Evolutionary conservation across 768 basidiomycete genomes (phyloP), one percentile per base, ranked within the genome.

Genomic region (Psilocybe azurescens): DNA sequence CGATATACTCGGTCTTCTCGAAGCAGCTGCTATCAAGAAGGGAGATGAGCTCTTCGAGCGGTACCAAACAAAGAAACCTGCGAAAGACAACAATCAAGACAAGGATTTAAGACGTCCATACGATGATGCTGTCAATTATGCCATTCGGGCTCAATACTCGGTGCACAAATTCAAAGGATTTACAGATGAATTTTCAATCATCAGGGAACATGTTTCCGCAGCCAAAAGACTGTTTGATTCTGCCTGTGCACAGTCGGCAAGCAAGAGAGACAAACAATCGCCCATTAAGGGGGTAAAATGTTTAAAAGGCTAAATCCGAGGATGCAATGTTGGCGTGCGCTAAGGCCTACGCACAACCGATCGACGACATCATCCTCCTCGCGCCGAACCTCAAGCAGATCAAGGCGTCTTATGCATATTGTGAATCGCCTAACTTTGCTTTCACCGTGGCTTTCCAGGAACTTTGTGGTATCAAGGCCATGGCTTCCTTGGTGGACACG

Each of bases 351-450:
- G 67, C 59, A 5, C 28, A 67, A 65, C 74, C 70, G 38, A 72
- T 77, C 11, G 62, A 60, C 1, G 71, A 53, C 32, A 70, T 76
- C 0, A 7, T 41, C 41, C 70, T 75, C 13, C 70, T 72, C 53
- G 69, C 48, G n/a, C 11, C 6, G 53, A 76, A 78, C 41, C 49
- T 81, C 20, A 76, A 81, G 6, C 73, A 81, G 52, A 66, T 88
- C 24, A 87, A 86, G 66, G 87, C 88, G 0, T 89, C 89, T 0
- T 86, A 77, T 44, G 88, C 89, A 0, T 84, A 84, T 57, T 36
- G 4, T 0, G 1, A 32, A 64, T 7, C 58, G 5, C 24, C 20
- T 2, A 13, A 8, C 0, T 88, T 90, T 57, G 87, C 74, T 0
- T 88, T 88, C 66, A 64, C 65, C 0, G 80, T 89, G 33, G 88